Conservation (phyloP, 2,329 filamentous ascomycete species). For the Neofusicoccum sp. region DNA sequence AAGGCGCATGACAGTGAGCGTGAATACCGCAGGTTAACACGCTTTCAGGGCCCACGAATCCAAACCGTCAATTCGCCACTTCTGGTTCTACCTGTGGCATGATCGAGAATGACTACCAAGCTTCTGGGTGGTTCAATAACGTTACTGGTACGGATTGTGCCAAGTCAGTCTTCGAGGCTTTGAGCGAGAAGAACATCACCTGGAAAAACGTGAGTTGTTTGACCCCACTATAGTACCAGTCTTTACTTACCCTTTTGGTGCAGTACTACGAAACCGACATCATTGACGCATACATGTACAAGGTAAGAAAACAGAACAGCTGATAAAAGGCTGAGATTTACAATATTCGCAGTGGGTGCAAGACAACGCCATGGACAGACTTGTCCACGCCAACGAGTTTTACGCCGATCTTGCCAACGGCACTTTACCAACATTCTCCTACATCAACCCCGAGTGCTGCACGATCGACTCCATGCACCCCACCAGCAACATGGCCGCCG, state of each 20-base stretch:
- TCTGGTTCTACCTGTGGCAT: constrained; percentile 35
- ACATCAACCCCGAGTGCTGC: constrained; percentile 31
- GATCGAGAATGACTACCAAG: constrained; percentile 33
- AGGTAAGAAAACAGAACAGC: constrained; percentile 9
- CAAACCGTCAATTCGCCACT: constrained; percentile 42
- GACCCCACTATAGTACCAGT: no score
- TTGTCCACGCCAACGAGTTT: constrained; percentile 28
- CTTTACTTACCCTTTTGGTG: no score
- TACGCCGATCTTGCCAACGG: constrained; percentile 26
- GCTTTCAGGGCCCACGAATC: constrained; percentile 32
- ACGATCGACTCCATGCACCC: constrained; percentile 40
- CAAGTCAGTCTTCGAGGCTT: constrained; percentile 36
- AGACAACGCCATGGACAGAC: constrained; percentile 35
- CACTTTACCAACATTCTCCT: constrained; percentile 27
- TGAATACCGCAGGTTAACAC: no score
- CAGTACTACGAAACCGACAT: constrained; percentile 39
- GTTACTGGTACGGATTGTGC: constrained; percentile 36
- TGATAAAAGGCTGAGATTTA: no score
- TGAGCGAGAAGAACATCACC: constrained; percentile 35
- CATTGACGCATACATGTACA: constrained; percentile 38
- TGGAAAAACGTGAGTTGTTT: constrained; percentile 35
- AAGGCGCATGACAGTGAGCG: no score
- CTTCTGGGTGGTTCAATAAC: constrained; percentile 26
- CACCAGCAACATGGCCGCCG: constrained; percentile 38
- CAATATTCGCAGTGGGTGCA: constrained; percentile 30